Base-by-base conservation (phyloP, 441 rosid species). In the Isatis lusitanica region DNA sequence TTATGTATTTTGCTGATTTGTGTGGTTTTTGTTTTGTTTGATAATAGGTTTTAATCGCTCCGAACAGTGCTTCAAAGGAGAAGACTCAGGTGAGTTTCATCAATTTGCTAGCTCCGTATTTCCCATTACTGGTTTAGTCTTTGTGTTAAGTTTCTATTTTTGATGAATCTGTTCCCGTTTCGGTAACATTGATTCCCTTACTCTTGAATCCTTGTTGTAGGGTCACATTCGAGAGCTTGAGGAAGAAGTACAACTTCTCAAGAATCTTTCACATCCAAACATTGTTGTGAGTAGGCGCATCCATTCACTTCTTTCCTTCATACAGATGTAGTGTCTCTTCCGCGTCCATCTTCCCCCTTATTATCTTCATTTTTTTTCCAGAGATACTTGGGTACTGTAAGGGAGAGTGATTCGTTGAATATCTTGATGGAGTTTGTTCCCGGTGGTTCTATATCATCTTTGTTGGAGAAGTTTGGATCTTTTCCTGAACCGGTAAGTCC, bases 211-310 rank as follows among this genome's bases (percentile, higher is more conserved):
- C 59, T 74, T 68, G 65, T 51, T 60, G 57, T 59, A 96, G 99
- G 88, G 93, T 76, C 97, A 96, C 53, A 93, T 96, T 40, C 84
- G 90, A 73, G 99, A 93, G 88, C 95, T 96, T 15, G 99, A 96
- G 79, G 98, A 96, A 79, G 99, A 96, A 86, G 97, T 96, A 69
- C 87, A 86, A 71, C 90, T 96, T 71, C 87, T 96, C 16, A 89
- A 88, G 86, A 96, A 91, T 78, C 96, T 93, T 69, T 84, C 94
- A 3, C 99, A 96, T 83, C 93, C 88, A 48, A 93, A 96, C 74
- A 96, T 96, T 43, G 98, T 96, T 79, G 97, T 96, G 85, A 90
- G 97, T 83, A 28, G 66, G 4, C 48, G 6, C 28, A 55, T 62
- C 31, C 15, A 40, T 66, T 38, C 0, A 21, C 4, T 46, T 57